Conservation (phyloP, 164 flowering plant genomes). For the Vitis riparia region DNA sequence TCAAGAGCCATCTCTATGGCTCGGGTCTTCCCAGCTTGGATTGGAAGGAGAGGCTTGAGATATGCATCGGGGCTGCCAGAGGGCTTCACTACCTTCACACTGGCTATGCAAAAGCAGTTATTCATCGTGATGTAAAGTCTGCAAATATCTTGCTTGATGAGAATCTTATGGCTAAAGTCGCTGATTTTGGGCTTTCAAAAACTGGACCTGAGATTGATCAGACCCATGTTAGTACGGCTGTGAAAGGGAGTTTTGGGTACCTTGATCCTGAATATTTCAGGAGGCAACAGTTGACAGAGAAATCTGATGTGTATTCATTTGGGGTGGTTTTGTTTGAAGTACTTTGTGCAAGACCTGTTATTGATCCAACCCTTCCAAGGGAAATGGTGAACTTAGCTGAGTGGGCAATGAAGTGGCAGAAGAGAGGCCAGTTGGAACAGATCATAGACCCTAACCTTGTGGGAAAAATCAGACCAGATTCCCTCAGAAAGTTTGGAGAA, state of each 20-base stretch:
- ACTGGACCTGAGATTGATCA: slow-evolving; percentile 79
- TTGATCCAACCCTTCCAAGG: slow-evolving; percentile 71
- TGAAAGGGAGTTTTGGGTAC: slow-evolving; percentile 87
- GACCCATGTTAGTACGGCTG: slow-evolving; percentile 87
- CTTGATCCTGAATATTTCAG: slow-evolving; percentile 86
- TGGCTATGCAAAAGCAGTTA: slow-evolving; percentile 61
- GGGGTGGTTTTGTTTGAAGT: slow-evolving; percentile 86
- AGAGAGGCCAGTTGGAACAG: slow-evolving; percentile 62
- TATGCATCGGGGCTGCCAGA: slow-evolving; percentile 81
- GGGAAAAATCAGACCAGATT: slow-evolving; percentile 63
- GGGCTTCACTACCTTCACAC: slow-evolving; percentile 96
- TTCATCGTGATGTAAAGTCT: slow-evolving; percentile 89
- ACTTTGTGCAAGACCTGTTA: slow-evolving; percentile 77
- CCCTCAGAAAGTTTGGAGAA: slow-evolving; percentile 71
- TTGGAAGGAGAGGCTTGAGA: slow-evolving; percentile 82
- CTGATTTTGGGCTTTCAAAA: slow-evolving; percentile 89
- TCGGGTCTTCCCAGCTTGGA: slow-evolving; percentile 47
- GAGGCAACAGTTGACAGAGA: slow-evolving; percentile 79
- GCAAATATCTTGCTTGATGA: slow-evolving; percentile 87
- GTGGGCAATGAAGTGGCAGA: slow-evolving; percentile 84
- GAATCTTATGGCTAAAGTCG: slow-evolving; percentile 76
- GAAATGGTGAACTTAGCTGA: slow-evolving; percentile 81
- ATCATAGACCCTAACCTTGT: slow-evolving; percentile 56
- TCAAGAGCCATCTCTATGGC: slow-evolving; percentile 81
- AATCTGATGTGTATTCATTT: slow-evolving; percentile 87